Evolutionary conservation across 352 stramenopile species (phyloP), one percentile per base, ranked within the genome.

Genomic region (Phytophthora megakarya): DNA sequence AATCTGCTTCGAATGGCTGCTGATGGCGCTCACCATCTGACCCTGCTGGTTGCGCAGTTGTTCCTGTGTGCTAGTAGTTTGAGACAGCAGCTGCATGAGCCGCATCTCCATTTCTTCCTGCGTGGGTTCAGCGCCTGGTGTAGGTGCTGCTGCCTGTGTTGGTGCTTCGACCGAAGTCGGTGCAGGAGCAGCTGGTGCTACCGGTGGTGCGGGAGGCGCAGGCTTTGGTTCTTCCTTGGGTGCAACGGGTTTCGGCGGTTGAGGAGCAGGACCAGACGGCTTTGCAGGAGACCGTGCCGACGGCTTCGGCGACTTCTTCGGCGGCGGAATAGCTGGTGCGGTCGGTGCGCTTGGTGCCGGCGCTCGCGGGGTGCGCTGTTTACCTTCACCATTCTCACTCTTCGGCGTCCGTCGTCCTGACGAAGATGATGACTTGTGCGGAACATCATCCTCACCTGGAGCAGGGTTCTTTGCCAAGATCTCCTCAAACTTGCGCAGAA

Each of bases 61-160:
- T 72, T 92, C 79, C 67, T 95, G 86, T 53, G 86, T 95, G 52
- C 63, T 85, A 56, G 86, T 95, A 7, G 84, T 95, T 75, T 95
- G 84, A 55, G 81, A 89, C 44, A 95, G 67, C 51, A 95, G 49
- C 67, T 95, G 64, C 81, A 95, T 78, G 18, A 95, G 69, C 39
- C 70, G 80, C 57, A 72, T 80, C 67, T 93, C 86, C 84, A 95
- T 95, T 42, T 90, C 78, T 37, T 83, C 77, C 44, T 89, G 73
- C 15, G 57, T 61, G 3, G 67, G 50, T 30, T 79, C 65, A 22
- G 45, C 59, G 9, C 16, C 30, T 49, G 57, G 42, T 54, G 58
- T 48, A 6, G 49, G 43, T 1, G 57, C 54, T 52, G 47, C 37
- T 49, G 38, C 53, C 26, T 43, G 38, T 22, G 35, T n/a, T 53